These are phyloP conservation scores for Candida alai DNA, from an alignment of 805 yeast species.

Conservation along the genomic window DNA sequence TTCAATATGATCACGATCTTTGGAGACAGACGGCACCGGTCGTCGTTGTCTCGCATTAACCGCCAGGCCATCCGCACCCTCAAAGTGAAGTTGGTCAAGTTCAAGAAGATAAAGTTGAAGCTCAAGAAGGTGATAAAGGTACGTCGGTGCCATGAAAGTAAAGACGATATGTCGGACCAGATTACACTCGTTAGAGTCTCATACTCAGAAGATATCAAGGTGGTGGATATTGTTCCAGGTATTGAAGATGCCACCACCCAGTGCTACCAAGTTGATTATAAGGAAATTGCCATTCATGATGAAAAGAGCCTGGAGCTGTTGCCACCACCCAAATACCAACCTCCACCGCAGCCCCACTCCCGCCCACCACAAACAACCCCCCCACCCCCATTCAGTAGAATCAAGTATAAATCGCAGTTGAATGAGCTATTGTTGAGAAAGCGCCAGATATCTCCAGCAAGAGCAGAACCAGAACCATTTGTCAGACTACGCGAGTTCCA, in stretches of 20 bases:
- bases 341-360: no score
- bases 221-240: no score
- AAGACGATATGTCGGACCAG: no score
- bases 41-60: background rate
- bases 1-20: background rate
- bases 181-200: no score
- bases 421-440: slow-evolving; percentile 1
- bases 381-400: background rate
- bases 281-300: no score
- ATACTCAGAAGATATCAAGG: slow-evolving; percentile 1
- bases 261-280: no score
- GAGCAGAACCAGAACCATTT: background rate
- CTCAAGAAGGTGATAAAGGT: background rate
- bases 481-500: background rate
- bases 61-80: background rate
- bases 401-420: slow-evolving; percentile 5
- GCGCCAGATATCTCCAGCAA: background rate
- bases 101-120: slow-evolving; percentile 2
- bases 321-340: slow-evolving; percentile 1
- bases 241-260: no score
- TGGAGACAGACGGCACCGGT: background rate
- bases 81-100: slow-evolving; percentile 1
- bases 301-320: no score
- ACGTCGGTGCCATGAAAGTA: no score
- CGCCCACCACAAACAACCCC: background rate